Evolutionary conservation across 371 early-diverging fungal species (phyloP), one percentile per base, ranked within the genome.

Genomic region (Mortierella sp.): DNA sequence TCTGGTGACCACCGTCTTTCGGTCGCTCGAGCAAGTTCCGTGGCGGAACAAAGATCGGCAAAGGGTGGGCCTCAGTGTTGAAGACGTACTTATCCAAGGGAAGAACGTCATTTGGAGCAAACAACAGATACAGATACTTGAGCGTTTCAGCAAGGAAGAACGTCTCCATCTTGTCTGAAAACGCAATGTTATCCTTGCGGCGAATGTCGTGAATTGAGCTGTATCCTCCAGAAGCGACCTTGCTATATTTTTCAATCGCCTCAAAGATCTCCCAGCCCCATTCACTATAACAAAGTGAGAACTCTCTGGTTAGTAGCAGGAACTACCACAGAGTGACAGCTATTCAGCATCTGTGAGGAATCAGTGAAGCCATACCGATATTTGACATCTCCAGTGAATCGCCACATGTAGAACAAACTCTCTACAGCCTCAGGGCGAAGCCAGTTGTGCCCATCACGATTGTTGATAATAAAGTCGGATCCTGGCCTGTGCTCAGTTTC

Each of bases 351-450:
- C 14, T 13, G 18, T 13, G 21, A 58, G 27, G 12, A 18, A 13
- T 3, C 2, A 42, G n/a, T n/a, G n/a, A n/a, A n/a, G 4, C 34
- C 69, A 72, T 82, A 86, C 88, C 88, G 82, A 69, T 90, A 94
- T 65, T 86, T 88, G 23, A 74, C 82, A 67, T 96, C 90, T 14
- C 92, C 91, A 16, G 98, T 96, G 46, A 94, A 81, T 45, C 96
- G 83, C 81, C 88, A 96, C 72, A 96, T 56, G 28, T 90, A 76
- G 81, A 96, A 96, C 19, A 98, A 66, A 61, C 91, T 91, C 72
- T 98, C 98, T 16, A 96, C 80, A 0, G 95, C 93, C 72, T 98
- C 98, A 7, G 97, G 97, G 26, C 97, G 84, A 59, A 94, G 80
- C 49, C 94, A 65, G 66, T 87, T 89, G 72, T 95, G 93, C 1